phyloP scores from a whole-genome alignment of 2,329 filamentous ascomycete genomes.

The Tolypocladium capitatum region DNA sequence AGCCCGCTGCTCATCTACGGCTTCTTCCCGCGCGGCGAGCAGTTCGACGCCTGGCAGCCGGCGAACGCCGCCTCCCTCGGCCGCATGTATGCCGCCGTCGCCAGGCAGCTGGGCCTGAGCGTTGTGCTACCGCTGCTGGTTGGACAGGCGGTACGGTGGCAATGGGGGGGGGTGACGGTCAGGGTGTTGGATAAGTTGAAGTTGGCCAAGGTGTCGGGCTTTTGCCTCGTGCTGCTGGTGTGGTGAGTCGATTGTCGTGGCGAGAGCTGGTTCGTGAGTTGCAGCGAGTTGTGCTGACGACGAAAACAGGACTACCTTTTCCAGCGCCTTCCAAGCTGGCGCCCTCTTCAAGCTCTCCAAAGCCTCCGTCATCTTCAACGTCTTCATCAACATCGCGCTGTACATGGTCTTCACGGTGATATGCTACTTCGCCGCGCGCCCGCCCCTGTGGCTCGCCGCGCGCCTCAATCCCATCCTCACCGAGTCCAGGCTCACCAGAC shows the following conservation, averaged over 20 bases:
- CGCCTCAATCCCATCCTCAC: slow-evolving; percentile 20
- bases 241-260: slow-evolving; percentile 22
- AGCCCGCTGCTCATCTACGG: slow-evolving; percentile 50
- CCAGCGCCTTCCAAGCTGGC: slow-evolving; percentile 49
- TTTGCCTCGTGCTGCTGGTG: slow-evolving; percentile 33
- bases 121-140: slow-evolving; percentile 50
- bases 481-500: slow-evolving; percentile 10
- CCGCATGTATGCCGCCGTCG: slow-evolving; percentile 51
- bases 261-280: no score
- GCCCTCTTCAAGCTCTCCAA: slow-evolving; percentile 45
- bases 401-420: slow-evolving; percentile 50
- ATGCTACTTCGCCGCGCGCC: slow-evolving; percentile 39
- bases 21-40: slow-evolving; percentile 38
- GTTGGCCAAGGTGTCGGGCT: slow-evolving; percentile 32
- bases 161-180: slow-evolving; percentile 35
- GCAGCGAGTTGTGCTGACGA: not conserved
- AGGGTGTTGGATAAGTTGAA: slow-evolving; percentile 40
- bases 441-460: slow-evolving; percentile 20
- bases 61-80: slow-evolving; percentile 38
- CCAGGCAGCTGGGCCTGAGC: slow-evolving; percentile 54
- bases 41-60: slow-evolving; percentile 44
- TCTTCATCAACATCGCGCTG: slow-evolving; percentile 53
- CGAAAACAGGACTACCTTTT: slow-evolving; percentile 56
- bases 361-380: slow-evolving; percentile 50
- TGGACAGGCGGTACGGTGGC: slow-evolving; percentile 45